A percentile compares a stretch with the other conserved stretches of the same genome.
These are phyloP conservation scores for Colletotrichum spinosum DNA, from an alignment of 2,329 filamentous ascomycete species.

Conservation along the genomic window DNA sequence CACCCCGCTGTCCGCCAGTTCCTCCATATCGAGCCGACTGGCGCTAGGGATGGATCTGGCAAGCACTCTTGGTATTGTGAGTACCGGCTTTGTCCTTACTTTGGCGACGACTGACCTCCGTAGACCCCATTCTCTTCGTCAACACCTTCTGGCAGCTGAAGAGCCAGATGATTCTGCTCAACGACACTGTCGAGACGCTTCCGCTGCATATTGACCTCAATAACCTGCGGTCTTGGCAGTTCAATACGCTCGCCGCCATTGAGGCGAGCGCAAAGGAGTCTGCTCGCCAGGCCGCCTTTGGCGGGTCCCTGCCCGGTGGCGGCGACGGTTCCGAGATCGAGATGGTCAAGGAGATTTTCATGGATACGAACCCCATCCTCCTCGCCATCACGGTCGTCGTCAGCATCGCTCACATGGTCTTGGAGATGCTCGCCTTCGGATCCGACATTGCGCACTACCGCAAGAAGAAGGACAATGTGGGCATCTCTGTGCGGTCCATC, in stretches of 20 bases:
- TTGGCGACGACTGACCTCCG: slow-evolving; percentile 2
- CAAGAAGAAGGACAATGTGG: slow-evolving; percentile 99
- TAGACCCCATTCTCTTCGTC: slow-evolving; percentile 85
- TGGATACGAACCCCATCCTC: slow-evolving; percentile 94
- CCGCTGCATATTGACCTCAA: slow-evolving; percentile 86
- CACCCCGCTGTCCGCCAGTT: slow-evolving; percentile 83
- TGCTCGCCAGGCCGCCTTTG: slow-evolving; percentile 80
- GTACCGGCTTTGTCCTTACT: slow-evolving; percentile 39
- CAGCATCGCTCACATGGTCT: slow-evolving; percentile 90
- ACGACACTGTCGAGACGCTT: slow-evolving; percentile 85
- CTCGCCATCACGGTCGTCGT: slow-evolving; percentile 87
- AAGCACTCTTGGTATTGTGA: slow-evolving; percentile 90
- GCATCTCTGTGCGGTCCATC: slow-evolving; percentile 95
- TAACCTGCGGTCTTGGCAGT: slow-evolving; percentile 90
- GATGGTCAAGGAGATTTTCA: slow-evolving; percentile 94
- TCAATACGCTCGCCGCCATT: slow-evolving; percentile 83
- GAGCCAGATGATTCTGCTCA: slow-evolving; percentile 90
- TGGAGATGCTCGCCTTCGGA: slow-evolving; percentile 96
- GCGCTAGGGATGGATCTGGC: slow-evolving; percentile 84
- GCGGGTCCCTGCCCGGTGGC: slow-evolving; percentile 76
- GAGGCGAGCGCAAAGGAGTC: slow-evolving; percentile 90
- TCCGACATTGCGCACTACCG: slow-evolving; percentile 98
- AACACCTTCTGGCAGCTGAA: slow-evolving; percentile 98
- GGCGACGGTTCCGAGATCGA: slow-evolving; percentile 95
- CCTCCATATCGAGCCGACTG: slow-evolving; percentile 81